These are phyloP conservation scores for Penicillium subrubescens DNA, from an alignment of 495 filamentous ascomycete species.

Conservation along the genomic window DNA sequence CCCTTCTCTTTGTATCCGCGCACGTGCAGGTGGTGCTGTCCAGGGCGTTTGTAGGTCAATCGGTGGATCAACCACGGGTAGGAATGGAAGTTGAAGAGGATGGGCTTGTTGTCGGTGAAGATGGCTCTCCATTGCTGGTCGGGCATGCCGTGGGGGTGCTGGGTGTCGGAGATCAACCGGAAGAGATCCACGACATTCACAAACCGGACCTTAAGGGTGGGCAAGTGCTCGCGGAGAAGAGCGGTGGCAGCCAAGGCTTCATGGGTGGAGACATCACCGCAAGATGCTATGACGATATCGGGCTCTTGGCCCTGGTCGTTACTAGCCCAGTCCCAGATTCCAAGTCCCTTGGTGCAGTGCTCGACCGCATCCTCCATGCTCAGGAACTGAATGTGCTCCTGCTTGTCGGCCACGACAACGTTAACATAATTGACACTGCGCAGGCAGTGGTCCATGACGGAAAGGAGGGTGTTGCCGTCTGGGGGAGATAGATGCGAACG, in stretches of 20 bases:
- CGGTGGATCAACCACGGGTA: conserved; percentile 77
- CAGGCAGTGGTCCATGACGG: conserved; percentile 69
- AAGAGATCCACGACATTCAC: conserved; percentile 77
- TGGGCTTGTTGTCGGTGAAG: conserved; percentile 67
- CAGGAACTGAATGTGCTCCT: conserved; percentile 72
- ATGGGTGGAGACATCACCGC: conserved; percentile 70
- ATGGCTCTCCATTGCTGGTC: conserved; percentile 63
- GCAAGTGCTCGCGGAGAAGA: conserved; percentile 63
- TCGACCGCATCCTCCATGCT: conserved; percentile 65
- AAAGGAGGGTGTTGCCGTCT: conserved; percentile 72
- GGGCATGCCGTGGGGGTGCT: conserved; percentile 69
- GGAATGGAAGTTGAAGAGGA: conserved; percentile 79
- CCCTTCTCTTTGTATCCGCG: conserved; percentile 76
- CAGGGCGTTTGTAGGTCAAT: conserved; percentile 68
- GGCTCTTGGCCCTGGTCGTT: conserved; percentile 63
- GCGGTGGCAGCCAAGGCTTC: conserved; percentile 70
- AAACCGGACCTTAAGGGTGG: conserved; percentile 68
- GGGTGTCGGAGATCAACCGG: conserved; percentile 63
- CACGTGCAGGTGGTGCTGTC: conserved; percentile 65
- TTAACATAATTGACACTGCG: conserved; percentile 73
- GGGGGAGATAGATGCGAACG: conserved; percentile 77
- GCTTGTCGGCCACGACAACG: conserved; percentile 74
- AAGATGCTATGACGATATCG: conserved; percentile 69
- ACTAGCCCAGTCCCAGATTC: conserved; percentile 61
- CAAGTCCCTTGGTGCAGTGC: conserved; percentile 70